Evolutionary conservation across 441 rosid species (phyloP).

Genomic region (Viola pubescens): DNA sequence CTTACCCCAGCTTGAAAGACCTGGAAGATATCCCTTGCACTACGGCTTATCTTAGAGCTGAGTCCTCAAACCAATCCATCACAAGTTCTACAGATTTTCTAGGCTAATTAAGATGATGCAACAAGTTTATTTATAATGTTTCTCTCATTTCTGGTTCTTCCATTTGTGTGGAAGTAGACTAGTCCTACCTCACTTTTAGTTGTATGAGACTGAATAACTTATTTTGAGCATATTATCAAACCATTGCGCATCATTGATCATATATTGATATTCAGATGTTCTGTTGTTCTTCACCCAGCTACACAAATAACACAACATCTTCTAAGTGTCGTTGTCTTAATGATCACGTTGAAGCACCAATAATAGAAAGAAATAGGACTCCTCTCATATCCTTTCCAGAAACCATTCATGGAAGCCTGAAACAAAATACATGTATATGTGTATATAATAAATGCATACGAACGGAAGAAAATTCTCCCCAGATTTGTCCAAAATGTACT

Average conservation of each 20-base stretch:
- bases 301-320: neutral
- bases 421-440: no score
- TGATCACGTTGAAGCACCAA: no score
- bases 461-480: no score
- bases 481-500: no score
- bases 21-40: constrained; percentile 35
- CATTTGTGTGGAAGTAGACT: constrained; percentile 10
- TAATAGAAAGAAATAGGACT: no score
- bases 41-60: constrained; percentile 37
- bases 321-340: no score
- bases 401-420: no score
- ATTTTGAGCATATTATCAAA: constrained; percentile 10
- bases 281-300: neutral
- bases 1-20: constrained; percentile 39
- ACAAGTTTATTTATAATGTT: neutral
- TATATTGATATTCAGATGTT: no score
- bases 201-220: constrained; percentile 15
- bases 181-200: constrained; percentile 10
- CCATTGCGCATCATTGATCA: constrained; percentile 3
- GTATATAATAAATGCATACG: no score
- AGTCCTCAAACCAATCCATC: constrained; percentile 36
- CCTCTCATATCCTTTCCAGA: no score
- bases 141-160: constrained; percentile 1
- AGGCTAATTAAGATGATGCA: constrained; percentile 14
- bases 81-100: constrained; percentile 38